A percentile compares a stretch with the other conserved stretches of the same genome.
phyloP scores from a whole-genome alignment of 306 rosid species.

The Sicyos edulis region DNA sequence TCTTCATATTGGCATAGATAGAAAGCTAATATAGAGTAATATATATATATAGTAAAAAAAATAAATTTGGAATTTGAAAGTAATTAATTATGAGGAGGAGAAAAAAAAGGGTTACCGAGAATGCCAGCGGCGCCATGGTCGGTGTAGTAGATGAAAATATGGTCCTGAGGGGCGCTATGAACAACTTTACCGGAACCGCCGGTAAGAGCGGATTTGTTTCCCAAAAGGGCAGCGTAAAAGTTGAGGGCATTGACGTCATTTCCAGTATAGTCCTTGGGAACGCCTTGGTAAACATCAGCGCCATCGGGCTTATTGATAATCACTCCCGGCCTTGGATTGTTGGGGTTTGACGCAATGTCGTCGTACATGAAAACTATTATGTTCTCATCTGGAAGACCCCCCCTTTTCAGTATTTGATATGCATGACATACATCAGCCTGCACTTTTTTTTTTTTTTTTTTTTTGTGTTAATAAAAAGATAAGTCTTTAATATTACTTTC shows the following conservation, averaged over 20 bases:
- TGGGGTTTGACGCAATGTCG: conserved; percentile 31
- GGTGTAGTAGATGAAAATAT: conserved; percentile 47
- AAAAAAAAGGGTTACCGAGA: conserved; percentile 28
- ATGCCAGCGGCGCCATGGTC: conserved; percentile 52
- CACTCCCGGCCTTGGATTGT: conserved; percentile 45
- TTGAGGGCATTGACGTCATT: conserved; percentile 17
- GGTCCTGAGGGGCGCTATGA: conserved; percentile 47
- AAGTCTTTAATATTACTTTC: too few relatives aligned
- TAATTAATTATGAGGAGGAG: background rate
- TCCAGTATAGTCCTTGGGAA: conserved; percentile 60
- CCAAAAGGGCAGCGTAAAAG: conserved; percentile 51
- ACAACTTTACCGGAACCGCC: conserved; percentile 76
- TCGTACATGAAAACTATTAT: conserved; percentile 54
- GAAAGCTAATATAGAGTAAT: too few relatives aligned
- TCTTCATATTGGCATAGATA: too few relatives aligned
- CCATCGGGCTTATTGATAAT: conserved; percentile 44
- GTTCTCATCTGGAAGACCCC: conserved; percentile 44
- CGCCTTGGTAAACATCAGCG: conserved; percentile 42
- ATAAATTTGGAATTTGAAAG: too few relatives aligned
- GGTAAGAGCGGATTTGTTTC: conserved; percentile 35
- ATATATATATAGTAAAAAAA: too few relatives aligned
- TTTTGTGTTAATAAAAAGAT: too few relatives aligned
- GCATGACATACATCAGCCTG: conserved; percentile 59
- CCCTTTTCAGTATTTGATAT: conserved; percentile 44
- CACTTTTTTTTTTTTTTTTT: background rate